Base-by-base conservation (phyloP, 352 stramenopile species). In the Phytophthora parvispora region DNA sequence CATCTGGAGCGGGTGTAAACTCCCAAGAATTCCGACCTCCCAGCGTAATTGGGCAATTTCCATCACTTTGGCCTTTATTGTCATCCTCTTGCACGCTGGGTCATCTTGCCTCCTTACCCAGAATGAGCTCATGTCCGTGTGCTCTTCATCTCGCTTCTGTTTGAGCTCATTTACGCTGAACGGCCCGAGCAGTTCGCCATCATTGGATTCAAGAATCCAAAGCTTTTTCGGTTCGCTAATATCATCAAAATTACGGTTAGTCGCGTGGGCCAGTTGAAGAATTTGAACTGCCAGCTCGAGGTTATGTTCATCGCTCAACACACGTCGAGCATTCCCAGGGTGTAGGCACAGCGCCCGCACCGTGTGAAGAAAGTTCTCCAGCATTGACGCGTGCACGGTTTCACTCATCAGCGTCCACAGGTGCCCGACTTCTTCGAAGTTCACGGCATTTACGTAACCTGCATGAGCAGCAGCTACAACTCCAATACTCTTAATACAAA, bases 31-130 rank as follows among this genome's bases (percentile, higher is more conserved):
- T 0, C 67, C 82, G 10, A 95, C 58, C 69, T 97, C 84, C 89
- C 89, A 97, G 6, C 88, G 86, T 16, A 97, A 69, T 61, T 97
- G 89, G 25, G 81, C 61, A 8, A 88, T 89, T n/a, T 92, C 76
- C 67, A 91, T 81, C 40, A 93, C 32, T 22, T 70, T 84, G 20
- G 22, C 61, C n/a, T 78, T 80, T 16, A 45, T 49, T 10, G 60
- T 40, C 2, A 64, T 49, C 4, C 75, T 38, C 52, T 86, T 61
- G 15, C 77, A 83, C 4, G 80, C 61, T 28, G 64, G 63, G 31
- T 89, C 82, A 28, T 78, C 64, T 36, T 70, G 58, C 3, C 80
- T 65, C 60, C 53, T 72, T 9, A 86, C 52, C 59, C 64, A 81
- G 42, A 78, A 77, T 12, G 50, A 64, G 12, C 36, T 72, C 56